A percentile compares a stretch with the other conserved stretches of the same genome.
Conservation (phyloP, 2,329 filamentous ascomycete species). For the Clonostachys rhizophaga region DNA sequence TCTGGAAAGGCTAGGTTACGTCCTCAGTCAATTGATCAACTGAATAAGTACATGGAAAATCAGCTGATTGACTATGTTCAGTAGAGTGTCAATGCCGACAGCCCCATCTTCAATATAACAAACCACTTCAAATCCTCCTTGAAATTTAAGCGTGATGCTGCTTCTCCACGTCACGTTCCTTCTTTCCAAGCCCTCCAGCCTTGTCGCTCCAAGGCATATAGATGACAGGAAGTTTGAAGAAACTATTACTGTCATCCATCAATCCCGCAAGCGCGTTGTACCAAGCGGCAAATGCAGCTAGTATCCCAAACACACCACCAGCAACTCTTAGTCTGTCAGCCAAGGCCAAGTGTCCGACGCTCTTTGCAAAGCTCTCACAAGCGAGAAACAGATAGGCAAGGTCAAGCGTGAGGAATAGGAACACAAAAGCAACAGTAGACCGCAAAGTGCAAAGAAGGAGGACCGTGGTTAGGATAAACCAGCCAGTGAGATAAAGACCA, state of each 20-base stretch:
- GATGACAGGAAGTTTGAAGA: conserved; percentile 87
- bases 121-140: too few species aligned
- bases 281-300: conserved; percentile 80
- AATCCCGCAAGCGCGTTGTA: conserved; percentile 82
- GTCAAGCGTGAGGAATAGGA: conserved; percentile 73
- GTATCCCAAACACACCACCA: conserved; percentile 74
- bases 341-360: conserved; percentile 42
- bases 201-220: conserved; percentile 94
- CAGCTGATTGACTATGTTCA: too few species aligned
- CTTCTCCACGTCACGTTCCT: too few species aligned
- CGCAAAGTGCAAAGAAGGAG: conserved; percentile 69
- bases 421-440: conserved; percentile 74
- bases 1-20: too few species aligned
- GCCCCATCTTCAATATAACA: too few species aligned
- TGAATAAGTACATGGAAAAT: too few species aligned
- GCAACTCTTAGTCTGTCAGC: conserved; percentile 55
- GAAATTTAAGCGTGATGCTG: too few species aligned
- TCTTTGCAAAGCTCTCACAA: conserved; percentile 51
- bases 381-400: conserved; percentile 71
- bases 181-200: conserved; percentile 20
- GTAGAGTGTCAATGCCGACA: too few species aligned
- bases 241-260: conserved; percentile 63
- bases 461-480: conserved; percentile 82
- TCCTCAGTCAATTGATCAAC: too few species aligned
- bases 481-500: conserved; percentile 71